These are phyloP conservation scores for Xylariaceae sp. DNA, from an alignment of 2,329 filamentous ascomycete genomes.

Conservation along the genomic window DNA sequence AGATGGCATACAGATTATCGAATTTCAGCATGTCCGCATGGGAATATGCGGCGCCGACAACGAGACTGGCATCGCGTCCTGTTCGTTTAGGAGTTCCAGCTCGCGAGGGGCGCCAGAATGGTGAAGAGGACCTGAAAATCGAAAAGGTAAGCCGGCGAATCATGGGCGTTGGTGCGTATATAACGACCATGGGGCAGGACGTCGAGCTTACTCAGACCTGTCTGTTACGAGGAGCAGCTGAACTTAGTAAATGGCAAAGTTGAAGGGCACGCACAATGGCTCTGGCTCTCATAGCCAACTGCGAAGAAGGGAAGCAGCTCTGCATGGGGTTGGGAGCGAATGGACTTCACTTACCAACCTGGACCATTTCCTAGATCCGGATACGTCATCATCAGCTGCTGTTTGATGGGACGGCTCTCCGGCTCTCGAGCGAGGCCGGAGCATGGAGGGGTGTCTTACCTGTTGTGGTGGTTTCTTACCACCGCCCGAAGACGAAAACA, in stretches of 20 bases:
- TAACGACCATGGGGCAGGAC: neutral
- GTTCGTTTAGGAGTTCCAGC: constrained; percentile 48
- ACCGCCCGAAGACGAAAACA: constrained; percentile 62
- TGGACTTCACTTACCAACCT: constrained; percentile 85
- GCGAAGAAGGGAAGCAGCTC: neutral
- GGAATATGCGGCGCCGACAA: constrained; percentile 92
- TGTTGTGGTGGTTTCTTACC: constrained; percentile 67
- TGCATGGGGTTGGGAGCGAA: constrained; percentile 1
- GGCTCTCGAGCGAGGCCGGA: neutral
- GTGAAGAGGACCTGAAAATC: constrained; percentile 66
- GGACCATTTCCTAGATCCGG: constrained; percentile 76
- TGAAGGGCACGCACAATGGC: too few species aligned
- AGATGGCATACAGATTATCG: constrained; percentile 71
- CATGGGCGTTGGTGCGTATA: neutral
- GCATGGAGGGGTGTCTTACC: constrained; percentile 53
- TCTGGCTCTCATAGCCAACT: too few species aligned
- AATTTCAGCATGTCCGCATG: constrained; percentile 93
- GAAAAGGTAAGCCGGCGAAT: constrained; percentile 14
- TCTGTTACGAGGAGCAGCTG: constrained; percentile 36
- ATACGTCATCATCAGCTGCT: constrained; percentile 41
- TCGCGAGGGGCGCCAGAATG: constrained; percentile 73
- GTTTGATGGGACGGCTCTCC: neutral
- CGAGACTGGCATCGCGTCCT: constrained; percentile 60
- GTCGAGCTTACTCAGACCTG: constrained; percentile 56
- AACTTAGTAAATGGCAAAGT: constrained; percentile 7